These are phyloP conservation scores for Penicillium nordicum DNA, from an alignment of 2,329 filamentous ascomycete genomes.

Conservation along the genomic window DNA sequence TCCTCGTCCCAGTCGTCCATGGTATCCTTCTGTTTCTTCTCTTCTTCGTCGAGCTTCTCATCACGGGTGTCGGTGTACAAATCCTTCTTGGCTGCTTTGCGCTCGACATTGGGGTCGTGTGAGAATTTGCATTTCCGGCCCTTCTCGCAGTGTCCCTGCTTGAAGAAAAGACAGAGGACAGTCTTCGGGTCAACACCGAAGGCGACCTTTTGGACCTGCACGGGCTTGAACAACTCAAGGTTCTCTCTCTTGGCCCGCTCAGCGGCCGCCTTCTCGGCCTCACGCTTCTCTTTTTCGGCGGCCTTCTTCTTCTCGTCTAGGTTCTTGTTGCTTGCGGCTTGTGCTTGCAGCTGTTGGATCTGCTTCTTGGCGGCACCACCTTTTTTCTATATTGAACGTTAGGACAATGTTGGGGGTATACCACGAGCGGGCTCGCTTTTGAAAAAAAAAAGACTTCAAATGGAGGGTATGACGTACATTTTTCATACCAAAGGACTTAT, in stretches of 20 bases:
- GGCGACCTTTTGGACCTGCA: constrained; percentile 94
- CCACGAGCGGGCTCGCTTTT: not conserved
- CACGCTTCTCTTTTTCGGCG: constrained; percentile 61
- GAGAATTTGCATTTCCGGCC: constrained; percentile 97
- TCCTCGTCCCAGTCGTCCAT: constrained; percentile 98
- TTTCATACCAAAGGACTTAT: constrained; percentile 99
- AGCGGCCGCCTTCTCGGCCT: constrained; percentile 86
- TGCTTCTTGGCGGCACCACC: constrained; percentile 84
- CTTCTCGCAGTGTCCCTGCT: constrained; percentile 96
- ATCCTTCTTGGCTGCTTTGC: constrained; percentile 88
- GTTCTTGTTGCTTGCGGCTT: constrained; percentile 70
- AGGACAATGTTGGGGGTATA: constrained; percentile 11
- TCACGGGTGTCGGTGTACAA: constrained; percentile 81
- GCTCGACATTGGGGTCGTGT: constrained; percentile 82
- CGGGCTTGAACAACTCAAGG: constrained; percentile 80
- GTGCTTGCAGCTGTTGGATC: constrained; percentile 77
- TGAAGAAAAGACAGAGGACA: constrained; percentile 92
- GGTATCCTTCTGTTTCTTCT: constrained; percentile 78
- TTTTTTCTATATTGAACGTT: constrained; percentile 64
- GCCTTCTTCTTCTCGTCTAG: constrained; percentile 82
- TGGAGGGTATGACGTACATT: constrained; percentile 56
- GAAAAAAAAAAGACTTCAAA: not conserved
- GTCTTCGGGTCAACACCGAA: constrained; percentile 99
- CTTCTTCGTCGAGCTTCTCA: constrained; percentile 63
- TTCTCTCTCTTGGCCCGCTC: constrained; percentile 79